Evolutionary conservation across 2,329 filamentous ascomycete genomes (phyloP), one percentile per base, ranked within the genome.

Genomic region (Curvularia verruculosa): DNA sequence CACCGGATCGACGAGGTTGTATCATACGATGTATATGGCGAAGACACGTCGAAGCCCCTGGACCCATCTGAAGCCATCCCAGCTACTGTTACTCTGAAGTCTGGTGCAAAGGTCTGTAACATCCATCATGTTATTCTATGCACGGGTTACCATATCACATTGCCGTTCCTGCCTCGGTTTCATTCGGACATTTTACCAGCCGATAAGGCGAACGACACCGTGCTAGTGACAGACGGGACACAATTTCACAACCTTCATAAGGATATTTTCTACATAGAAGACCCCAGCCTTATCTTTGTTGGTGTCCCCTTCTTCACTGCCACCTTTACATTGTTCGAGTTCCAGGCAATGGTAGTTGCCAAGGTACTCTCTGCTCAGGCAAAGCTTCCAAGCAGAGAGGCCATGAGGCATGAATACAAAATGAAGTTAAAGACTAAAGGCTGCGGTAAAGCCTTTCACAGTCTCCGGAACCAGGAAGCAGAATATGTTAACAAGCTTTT

Each of bases 221-320:
- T 85, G 0, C 76, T 91, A 0, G 83, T 91, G 4, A 90, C 85
- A 0, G 85, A 89, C 43, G 88, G 88, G 1, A 81, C 80, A 12
- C 84, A 86, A 69, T 71, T 79, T 2, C 88, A 90, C 65, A 90
- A 90, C 61, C 77, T 90, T 1, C 85, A 90, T 77, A 85, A 85
- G 56, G 88, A 91, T 68, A 86, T 90, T 13, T 90, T 89, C 68
- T 90, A 89, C 72, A 89, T 89, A 41, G 81, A 82, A 0, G 87
- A 90, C 58, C 86, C 87, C 0, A 84, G 85, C 0, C 76, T 90
- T 0, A 77, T 80, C 0, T 90, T 90, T 60, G 77, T 90, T 18
- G 88, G 88, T 0, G 83, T 87, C 0, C 87, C 86, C 0, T 89
- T 86, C 65, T 84, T 88, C 65, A 85, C 85, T 0, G 86, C 87